phyloP scores from a whole-genome alignment of 768 basidiomycete species.

The Phylloporus sp. region DNA sequence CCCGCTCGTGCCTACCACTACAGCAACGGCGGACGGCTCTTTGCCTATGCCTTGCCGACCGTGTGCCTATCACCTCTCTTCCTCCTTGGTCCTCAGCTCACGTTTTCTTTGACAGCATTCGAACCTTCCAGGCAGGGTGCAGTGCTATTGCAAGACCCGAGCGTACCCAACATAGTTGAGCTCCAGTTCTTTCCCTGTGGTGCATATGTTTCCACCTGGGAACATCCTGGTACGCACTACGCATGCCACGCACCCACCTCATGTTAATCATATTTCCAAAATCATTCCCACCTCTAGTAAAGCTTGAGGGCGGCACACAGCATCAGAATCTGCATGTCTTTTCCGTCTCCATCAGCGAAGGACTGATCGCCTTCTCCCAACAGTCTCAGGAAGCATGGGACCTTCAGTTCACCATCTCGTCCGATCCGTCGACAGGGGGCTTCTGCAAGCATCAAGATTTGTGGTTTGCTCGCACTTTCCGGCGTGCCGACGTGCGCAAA shows the following conservation, averaged over 20 bases:
- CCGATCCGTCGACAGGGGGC: constrained; percentile 50
- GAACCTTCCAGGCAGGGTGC: constrained; percentile 70
- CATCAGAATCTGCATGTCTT: constrained; percentile 95
- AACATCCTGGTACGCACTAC: constrained; percentile 64
- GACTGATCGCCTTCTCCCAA: constrained; percentile 82
- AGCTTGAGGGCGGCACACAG: constrained; percentile 84
- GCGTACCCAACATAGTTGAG: constrained; percentile 72
- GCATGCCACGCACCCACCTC: constrained; percentile 16
- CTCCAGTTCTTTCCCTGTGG: constrained; percentile 90
- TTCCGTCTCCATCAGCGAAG: constrained; percentile 78
- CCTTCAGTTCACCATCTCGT: constrained; percentile 81
- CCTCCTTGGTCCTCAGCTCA: constrained; percentile 2
- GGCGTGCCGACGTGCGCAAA: constrained; percentile 76
- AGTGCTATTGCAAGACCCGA: constrained; percentile 69
- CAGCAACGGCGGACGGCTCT: constrained; percentile 81
- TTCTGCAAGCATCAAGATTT: constrained; percentile 84
- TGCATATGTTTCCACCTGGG: constrained; percentile 93
- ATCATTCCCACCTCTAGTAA: constrained; percentile 40
- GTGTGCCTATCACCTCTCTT: constrained; percentile 46
- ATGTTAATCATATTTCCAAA: constrained; percentile 18
- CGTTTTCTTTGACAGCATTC: constrained; percentile 45
- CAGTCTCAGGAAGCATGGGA: constrained; percentile 92
- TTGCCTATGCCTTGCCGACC: constrained; percentile 75
- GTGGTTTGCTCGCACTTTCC: constrained; percentile 58
- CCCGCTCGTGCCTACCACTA: constrained; percentile 75